Base-by-base conservation (phyloP, 2,329 filamentous ascomycete species). In the Biscogniauxia marginata region DNA sequence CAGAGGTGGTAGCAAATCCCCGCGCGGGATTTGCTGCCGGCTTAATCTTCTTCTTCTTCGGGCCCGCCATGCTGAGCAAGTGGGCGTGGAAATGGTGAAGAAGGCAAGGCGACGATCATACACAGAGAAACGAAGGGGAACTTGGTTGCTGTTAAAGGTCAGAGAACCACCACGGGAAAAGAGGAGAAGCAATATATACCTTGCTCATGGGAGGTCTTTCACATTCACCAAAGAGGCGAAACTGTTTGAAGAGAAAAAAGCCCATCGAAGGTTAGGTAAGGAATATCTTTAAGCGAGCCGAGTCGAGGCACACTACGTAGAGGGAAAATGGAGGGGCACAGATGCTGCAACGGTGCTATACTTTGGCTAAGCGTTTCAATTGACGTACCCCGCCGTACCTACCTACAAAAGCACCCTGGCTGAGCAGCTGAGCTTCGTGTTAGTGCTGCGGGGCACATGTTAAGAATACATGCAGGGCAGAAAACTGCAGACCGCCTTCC, bases 1-100 rank as follows among this genome's bases (percentile, higher is more conserved):
- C 83, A 1, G 93, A 98, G 11, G 91, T 96, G 4, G 95, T 99
- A 62, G 93, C 91, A 76, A 97, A 96, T 18, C 93, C 95, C 73
- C 95, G 84, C 43, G 92, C 91, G 57, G 93, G 91, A 74, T 97
- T 98, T 25, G 88, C 84, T 22, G 85, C 84, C 54, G 89, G 82
- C 83, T 97, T 98, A 80, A 91, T 96, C 78, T 97, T 96, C 77
- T 96, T 96, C 75, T 91, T 89, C 69, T 80, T 86, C 57, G 77
- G 75, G 46, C 79, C 80, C 55, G 89, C 88, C 90, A 93, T 93
- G 62, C 30, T 18, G 47, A 13, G 34, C 16, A 45, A 53, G 24
- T 30, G 13, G 56, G 34, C 7, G 20, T 21, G 24, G 16, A 16
- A 39, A 39, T 11, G 19, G 6, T 22, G 18, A 13, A 47, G 11